Conservation (phyloP, 1,139 yeast species). For the Wickerhamiella infanticola region DNA sequence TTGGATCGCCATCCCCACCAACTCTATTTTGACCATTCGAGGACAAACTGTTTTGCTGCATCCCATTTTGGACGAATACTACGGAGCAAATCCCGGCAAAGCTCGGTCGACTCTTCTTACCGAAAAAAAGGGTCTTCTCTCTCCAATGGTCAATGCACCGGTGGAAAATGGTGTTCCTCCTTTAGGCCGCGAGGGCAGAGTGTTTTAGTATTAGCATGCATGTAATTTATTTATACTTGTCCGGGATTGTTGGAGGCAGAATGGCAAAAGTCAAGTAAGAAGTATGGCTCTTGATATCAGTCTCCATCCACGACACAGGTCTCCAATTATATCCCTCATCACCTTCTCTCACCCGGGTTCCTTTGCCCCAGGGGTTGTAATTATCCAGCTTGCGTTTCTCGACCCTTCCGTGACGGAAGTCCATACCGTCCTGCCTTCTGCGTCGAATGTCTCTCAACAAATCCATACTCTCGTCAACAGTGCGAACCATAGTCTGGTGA, state of each 20-base stretch:
- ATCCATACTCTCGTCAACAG: slow-evolving; percentile 63
- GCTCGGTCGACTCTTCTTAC: slow-evolving; percentile 71
- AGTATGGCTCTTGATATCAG: slow-evolving; percentile 85
- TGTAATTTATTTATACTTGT: slow-evolving; percentile 1
- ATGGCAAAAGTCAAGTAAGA: slow-evolving; percentile 84
- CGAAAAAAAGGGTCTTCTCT: slow-evolving; percentile 81
- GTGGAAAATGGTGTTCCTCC: slow-evolving; percentile 44
- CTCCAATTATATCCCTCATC: slow-evolving; percentile 68
- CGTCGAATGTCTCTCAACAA: slow-evolving; percentile 68
- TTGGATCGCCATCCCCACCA: slow-evolving; percentile 95
- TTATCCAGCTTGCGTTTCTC: slow-evolving; percentile 35
- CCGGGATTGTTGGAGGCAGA: slow-evolving; percentile 20
- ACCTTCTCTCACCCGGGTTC: slow-evolving; percentile 70
- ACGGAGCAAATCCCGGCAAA: slow-evolving; percentile 50
- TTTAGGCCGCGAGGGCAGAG: slow-evolving; percentile 58
- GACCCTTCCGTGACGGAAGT: slow-evolving; percentile 33
- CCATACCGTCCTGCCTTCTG: slow-evolving; percentile 62
- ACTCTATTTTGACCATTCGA: slow-evolving; percentile 69
- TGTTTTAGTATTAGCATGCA: neutral
- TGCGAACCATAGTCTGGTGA: slow-evolving; percentile 73
- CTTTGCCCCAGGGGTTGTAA: slow-evolving; percentile 85
- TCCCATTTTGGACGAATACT: slow-evolving; percentile 83
- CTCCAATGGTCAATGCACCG: slow-evolving; percentile 43
- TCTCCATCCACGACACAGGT: slow-evolving; percentile 65
- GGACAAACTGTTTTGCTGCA: slow-evolving; percentile 78